phyloP scores from a whole-genome alignment of 164 flowering plant species.

The Saururus chinensis region DNA sequence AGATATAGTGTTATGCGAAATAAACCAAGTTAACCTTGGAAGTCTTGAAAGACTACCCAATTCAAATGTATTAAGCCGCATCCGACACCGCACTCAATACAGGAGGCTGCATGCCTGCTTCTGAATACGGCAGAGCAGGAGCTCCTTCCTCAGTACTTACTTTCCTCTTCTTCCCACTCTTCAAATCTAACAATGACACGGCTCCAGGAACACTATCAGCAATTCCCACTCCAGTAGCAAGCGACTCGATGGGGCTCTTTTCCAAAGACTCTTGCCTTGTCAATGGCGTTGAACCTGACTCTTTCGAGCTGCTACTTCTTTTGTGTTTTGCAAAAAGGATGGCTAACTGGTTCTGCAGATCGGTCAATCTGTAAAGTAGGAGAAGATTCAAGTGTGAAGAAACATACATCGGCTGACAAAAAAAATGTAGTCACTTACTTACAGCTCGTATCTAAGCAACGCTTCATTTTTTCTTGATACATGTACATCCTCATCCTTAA shows the following conservation, averaged over 20 bases:
- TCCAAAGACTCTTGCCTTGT: conserved; percentile 1
- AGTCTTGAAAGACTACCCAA: too few relatives aligned
- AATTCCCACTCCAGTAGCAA: conserved; percentile 1
- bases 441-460: conserved; percentile 58
- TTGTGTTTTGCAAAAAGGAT: conserved; percentile 25
- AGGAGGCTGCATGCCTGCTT: conserved; percentile 1
- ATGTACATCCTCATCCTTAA: conserved; percentile 46
- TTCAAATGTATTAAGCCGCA: not conserved
- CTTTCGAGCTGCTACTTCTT: conserved; percentile 7
- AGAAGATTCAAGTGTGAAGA: not conserved
- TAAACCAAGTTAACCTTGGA: too few relatives aligned
- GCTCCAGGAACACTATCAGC: not conserved
- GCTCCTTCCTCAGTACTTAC: not conserved
- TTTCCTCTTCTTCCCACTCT: conserved; percentile 2
- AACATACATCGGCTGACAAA: not conserved
- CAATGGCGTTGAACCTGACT: conserved; percentile 1
- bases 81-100: not conserved
- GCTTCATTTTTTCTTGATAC: conserved; percentile 56
- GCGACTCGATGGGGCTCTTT: not conserved
- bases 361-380: conserved; percentile 21
- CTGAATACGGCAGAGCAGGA: not conserved
- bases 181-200: not conserved
- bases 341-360: conserved; percentile 49
- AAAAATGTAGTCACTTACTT: conserved; percentile 28
- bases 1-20: too few relatives aligned